A percentile compares a stretch with the other conserved stretches of the same genome.
Evolutionary conservation across 495 filamentous ascomycete genomes (phyloP).

Genomic region (Penicillium paradoxum): DNA sequence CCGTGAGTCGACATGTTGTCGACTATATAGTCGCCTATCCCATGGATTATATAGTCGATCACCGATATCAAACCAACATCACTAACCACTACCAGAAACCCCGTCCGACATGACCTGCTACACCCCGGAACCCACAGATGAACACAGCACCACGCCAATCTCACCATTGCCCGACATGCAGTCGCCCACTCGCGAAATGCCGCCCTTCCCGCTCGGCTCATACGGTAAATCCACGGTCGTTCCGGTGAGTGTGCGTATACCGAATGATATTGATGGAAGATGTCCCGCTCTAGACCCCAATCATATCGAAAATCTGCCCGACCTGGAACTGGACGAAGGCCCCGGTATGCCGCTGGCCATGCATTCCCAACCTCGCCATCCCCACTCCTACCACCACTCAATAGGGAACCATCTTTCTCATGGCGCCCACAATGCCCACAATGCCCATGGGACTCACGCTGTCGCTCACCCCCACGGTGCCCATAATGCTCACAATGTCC

Average conservation of each 20-base stretch:
- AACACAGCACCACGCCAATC: slow-evolving; percentile 25
- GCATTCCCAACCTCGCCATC: slow-evolving; percentile 7
- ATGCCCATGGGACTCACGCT: not conserved
- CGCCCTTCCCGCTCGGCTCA: slow-evolving; percentile 14
- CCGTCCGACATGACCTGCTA: slow-evolving; percentile 43
- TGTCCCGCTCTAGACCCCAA: slow-evolving; percentile 16
- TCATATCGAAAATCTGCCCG: slow-evolving; percentile 20
- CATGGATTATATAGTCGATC: not conserved
- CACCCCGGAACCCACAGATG: slow-evolving; percentile 34
- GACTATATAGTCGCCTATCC: too few species aligned
- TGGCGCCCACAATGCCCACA: not conserved
- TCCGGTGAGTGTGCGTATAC: not conserved
- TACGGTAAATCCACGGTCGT: slow-evolving; percentile 15
- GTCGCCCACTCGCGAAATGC: slow-evolving; percentile 28
- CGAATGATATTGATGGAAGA: slow-evolving; percentile 7
- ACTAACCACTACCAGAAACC: slow-evolving; percentile 25
- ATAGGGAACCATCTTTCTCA: not conserved
- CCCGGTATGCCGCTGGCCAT: slow-evolving; percentile 12
- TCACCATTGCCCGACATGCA: slow-evolving; percentile 31
- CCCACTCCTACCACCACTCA: slow-evolving; percentile 1
- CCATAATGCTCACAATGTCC: not conserved
- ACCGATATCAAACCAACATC: not conserved
- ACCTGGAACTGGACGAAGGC: slow-evolving; percentile 25
- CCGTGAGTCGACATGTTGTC: slow-evolving; percentile 16
- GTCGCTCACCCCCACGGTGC: too few species aligned